Evolutionary conservation across 352 stramenopile species (phyloP), one percentile per base, ranked within the genome.

Genomic region (Phytopythium helicoides): DNA sequence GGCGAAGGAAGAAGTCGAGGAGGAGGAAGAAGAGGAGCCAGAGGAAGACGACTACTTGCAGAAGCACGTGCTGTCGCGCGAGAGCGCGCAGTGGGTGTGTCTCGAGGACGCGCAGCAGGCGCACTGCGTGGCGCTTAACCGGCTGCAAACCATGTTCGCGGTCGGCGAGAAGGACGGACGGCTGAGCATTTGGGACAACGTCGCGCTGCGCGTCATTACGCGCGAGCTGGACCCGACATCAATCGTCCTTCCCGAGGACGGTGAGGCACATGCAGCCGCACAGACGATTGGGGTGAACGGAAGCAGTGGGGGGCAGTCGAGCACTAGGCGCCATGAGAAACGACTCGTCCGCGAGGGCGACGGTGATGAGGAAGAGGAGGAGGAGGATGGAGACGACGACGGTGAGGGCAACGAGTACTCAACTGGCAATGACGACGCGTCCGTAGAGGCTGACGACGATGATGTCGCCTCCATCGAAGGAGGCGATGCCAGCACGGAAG

Each of bases 111-210:
- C 82, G 36, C 76, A 90, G 51, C 81, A 92, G 58, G 76, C 82
- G 18, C 70, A 83, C 53, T 91, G 84, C 41, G 52, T 92, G 33
- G 73, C 79, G 2, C 57, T 89, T 28, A 94, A 90, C 56, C 57
- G 72, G 0, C 67, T 67, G 14, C 62, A 80, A 31, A 88, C 77
- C 36, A 53, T 94, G 44, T 56, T 92, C 12, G 82, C 81, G 6
- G 79, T 94, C 22, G 84, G 84, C 40, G 81, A 92, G 60, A 82
- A 81, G 33, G 84, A 91, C 31, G 84, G 84, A 6, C 73, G 82
- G 37, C 67, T 94, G n/a, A 89, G 71, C 9, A 74, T 94, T 23
- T 94, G 84, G 84, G 84, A 94, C 60, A 92, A 89, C 51, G 83
- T 79, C 25, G 85, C 71, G 7, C 76, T 94, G 14, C 80, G 77